A percentile compares a stretch with the other conserved stretches of the same genome.
Conservation (phyloP, 2,329 filamentous ascomycete genomes). For the Diaporthe sp. region DNA sequence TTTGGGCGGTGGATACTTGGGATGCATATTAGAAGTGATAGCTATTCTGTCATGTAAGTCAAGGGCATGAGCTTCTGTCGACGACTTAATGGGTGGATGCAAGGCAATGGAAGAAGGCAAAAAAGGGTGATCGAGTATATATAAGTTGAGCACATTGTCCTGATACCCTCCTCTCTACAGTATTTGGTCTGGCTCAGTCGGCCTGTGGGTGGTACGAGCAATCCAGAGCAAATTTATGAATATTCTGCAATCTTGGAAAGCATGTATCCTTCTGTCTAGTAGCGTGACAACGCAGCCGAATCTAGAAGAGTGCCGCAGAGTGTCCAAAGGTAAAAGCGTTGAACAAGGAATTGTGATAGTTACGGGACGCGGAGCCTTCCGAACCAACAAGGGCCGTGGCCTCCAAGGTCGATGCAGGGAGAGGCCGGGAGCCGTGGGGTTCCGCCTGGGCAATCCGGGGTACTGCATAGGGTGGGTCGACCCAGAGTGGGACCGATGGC, state of each 20-base stretch:
- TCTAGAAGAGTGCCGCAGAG: neutral
- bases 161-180: constrained; percentile 26
- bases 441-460: constrained; percentile 14
- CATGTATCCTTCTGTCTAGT: neutral
- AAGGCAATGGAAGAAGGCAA: neutral
- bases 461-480: neutral
- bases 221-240: neutral
- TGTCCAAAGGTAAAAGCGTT: neutral
- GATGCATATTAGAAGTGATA: constrained; percentile 37
- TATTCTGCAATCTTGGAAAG: neutral
- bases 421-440: neutral
- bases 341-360: neutral
- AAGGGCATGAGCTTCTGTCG: neutral
- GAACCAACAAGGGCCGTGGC: neutral
- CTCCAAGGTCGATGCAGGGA: neutral
- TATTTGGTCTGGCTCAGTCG: neutral
- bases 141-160: neutral
- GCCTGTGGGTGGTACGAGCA: neutral
- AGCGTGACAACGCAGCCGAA: neutral
- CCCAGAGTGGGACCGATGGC: neutral
- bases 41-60: too few relatives aligned
- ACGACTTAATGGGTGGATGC: neutral
- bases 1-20: constrained; percentile 61
- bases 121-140: neutral
- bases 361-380: neutral